phyloP scores from a whole-genome alignment of 73 alveolate genomes.

The Paramecium pentaurelia region DNA sequence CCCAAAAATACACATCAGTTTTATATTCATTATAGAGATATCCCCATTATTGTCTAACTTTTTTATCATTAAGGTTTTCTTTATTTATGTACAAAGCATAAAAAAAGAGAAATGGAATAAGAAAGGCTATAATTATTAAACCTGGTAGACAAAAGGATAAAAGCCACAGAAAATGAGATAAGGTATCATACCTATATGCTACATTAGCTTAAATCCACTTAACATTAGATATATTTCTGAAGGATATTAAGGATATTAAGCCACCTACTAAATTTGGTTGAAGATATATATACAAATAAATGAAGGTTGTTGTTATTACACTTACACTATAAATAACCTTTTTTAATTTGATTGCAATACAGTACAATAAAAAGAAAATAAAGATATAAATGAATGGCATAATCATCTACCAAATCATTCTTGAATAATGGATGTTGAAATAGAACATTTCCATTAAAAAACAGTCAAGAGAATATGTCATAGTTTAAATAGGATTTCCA shows the following conservation, averaged over 20 bases:
- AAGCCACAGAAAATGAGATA: background rate
- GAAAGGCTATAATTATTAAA: background rate
- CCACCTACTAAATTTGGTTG: conserved; percentile 16
- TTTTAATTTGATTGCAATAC: background rate
- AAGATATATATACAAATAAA: background rate
- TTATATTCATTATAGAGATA: background rate
- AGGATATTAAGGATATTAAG: background rate
- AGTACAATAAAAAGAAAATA: background rate
- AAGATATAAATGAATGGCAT: background rate
- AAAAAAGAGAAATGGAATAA: conserved; percentile 3
- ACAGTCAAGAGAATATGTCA: background rate
- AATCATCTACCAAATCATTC: background rate
- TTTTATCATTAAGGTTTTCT: background rate
- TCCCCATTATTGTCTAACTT: background rate
- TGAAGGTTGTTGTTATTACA: background rate
- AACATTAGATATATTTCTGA: background rate
- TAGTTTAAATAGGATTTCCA: background rate
- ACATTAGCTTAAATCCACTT: conserved; percentile 5
- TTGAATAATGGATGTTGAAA: background rate
- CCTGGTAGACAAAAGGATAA: conserved; percentile 27
- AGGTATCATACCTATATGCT: background rate
- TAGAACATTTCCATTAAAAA: background rate
- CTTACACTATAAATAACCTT: background rate
- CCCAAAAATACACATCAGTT: background rate
- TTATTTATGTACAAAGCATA: background rate